A percentile compares a stretch with the other conserved stretches of the same genome.
These are phyloP conservation scores for Penicillium sp. DNA, from an alignment of 2,329 filamentous ascomycete species.

Conservation along the genomic window DNA sequence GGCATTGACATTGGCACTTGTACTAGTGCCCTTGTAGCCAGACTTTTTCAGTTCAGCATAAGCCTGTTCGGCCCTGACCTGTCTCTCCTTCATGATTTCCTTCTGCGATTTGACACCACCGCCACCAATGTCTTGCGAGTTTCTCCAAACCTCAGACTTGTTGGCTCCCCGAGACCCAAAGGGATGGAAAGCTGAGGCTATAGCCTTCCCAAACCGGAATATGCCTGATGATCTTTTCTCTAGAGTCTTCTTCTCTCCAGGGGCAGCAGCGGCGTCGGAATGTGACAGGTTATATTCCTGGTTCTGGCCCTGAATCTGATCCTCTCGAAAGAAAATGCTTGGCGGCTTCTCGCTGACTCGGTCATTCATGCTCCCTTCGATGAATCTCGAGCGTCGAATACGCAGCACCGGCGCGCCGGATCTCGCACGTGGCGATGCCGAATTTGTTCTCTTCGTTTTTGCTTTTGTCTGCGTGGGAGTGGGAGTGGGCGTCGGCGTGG, in stretches of 20 bases:
- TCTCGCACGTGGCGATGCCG: not conserved
- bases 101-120: constrained; percentile 30
- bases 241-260: constrained; percentile 16
- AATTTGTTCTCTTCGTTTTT: not conserved
- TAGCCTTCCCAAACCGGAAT: constrained; percentile 53
- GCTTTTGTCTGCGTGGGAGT: constrained; percentile 6
- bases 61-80: constrained; percentile 46
- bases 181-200: constrained; percentile 53
- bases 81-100: constrained; percentile 40
- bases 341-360: constrained; percentile 69
- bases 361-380: constrained; percentile 84
- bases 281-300: constrained; percentile 19
- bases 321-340: constrained; percentile 56
- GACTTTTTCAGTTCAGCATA: constrained; percentile 54
- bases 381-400: constrained; percentile 60
- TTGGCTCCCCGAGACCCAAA: constrained; percentile 46
- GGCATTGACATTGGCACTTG: constrained; percentile 1
- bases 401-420: constrained; percentile 18
- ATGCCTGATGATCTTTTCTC: constrained; percentile 43
- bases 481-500: constrained; percentile 9
- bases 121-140: constrained; percentile 34
- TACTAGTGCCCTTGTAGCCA: constrained; percentile 43
- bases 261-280: constrained; percentile 12
- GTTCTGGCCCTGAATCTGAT: not conserved
- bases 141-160: constrained; percentile 16